Conservation (phyloP, 2,329 filamentous ascomycete genomes). For the Apiospora aurea region DNA sequence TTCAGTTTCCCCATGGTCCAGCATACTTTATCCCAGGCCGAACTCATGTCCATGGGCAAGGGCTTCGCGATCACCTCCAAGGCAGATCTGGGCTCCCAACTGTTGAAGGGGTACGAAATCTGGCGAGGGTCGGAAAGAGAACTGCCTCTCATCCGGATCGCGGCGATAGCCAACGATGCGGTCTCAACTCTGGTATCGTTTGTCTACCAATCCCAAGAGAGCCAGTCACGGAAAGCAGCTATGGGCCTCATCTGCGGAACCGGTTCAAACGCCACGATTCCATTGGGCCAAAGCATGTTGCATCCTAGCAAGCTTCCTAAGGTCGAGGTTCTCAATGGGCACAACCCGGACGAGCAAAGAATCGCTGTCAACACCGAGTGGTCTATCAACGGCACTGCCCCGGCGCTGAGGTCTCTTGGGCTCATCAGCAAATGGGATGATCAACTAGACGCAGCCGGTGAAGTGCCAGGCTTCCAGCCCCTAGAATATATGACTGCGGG, state of each 20-base stretch:
- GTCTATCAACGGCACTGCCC: conserved; percentile 79
- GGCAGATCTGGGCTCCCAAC: conserved; percentile 65
- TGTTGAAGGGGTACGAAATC: conserved; percentile 65
- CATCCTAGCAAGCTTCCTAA: conserved; percentile 67
- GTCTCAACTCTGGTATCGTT: conserved; percentile 82
- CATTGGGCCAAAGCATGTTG: conserved; percentile 68
- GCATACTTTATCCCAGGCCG: conserved; percentile 66
- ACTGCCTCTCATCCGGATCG: conserved; percentile 72
- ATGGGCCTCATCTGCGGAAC: conserved; percentile 87
- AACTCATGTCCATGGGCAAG: conserved; percentile 73
- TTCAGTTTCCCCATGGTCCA: conserved; percentile 77
- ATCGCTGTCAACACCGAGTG: conserved; percentile 86
- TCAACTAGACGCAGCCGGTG: conserved; percentile 69
- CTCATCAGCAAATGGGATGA: conserved; percentile 77
- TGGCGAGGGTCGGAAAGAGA: conserved; percentile 42
- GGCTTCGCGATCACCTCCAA: conserved; percentile 70
- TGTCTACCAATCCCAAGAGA: conserved; percentile 72
- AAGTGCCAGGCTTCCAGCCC: conserved; percentile 78
- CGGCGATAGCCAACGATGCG: conserved; percentile 82
- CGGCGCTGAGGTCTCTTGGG: conserved; percentile 66
- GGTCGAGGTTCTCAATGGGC: conserved; percentile 56
- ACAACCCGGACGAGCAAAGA: conserved; percentile 59
- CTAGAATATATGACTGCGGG: conserved; percentile 87
- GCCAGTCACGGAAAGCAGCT: conserved; percentile 67
- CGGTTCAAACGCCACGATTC: conserved; percentile 81